Conservation (phyloP, 768 basidiomycete genomes). For the Lentinula sp. region DNA sequence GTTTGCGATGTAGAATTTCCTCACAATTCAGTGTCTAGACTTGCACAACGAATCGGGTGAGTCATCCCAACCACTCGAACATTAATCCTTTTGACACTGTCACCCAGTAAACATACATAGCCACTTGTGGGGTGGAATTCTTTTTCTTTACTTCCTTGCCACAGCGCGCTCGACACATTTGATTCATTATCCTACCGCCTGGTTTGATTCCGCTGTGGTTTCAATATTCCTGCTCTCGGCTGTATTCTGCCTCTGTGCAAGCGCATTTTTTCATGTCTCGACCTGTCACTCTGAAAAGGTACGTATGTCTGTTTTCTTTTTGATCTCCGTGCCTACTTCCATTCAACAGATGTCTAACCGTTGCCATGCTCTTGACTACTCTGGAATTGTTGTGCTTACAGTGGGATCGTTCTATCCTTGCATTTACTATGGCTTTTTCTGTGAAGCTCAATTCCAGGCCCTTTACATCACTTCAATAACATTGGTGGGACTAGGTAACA, state of each 20-base stretch:
- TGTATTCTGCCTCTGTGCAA: constrained; percentile 64
- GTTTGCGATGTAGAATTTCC: not conserved
- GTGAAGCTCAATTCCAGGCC: constrained; percentile 45
- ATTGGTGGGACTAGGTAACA: constrained; percentile 47
- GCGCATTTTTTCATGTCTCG: constrained; percentile 69
- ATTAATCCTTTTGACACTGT: not conserved
- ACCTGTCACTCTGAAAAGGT: constrained; percentile 70
- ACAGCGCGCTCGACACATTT: constrained; percentile 51
- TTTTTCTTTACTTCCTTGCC: constrained; percentile 51
- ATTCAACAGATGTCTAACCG: constrained; percentile 18
- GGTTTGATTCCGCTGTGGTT: constrained; percentile 56
- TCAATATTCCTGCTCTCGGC: constrained; percentile 65
- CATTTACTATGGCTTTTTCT: constrained; percentile 76
- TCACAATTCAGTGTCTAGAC: constrained; percentile 33
- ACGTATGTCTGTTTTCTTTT: constrained; percentile 13
- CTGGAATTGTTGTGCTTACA: constrained; percentile 74
- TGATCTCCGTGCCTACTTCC: not conserved
- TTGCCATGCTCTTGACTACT: constrained; percentile 68
- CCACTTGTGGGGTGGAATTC: constrained; percentile 63
- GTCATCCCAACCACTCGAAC: not conserved
- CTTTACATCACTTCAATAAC: constrained; percentile 50
- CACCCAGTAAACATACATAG: constrained; percentile 77
- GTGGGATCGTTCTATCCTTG: constrained; percentile 77
- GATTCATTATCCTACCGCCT: constrained; percentile 46
- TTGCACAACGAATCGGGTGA: constrained; percentile 74